Conservation (phyloP, 2,329 filamentous ascomycete genomes). For the Clonostachys sp. region DNA sequence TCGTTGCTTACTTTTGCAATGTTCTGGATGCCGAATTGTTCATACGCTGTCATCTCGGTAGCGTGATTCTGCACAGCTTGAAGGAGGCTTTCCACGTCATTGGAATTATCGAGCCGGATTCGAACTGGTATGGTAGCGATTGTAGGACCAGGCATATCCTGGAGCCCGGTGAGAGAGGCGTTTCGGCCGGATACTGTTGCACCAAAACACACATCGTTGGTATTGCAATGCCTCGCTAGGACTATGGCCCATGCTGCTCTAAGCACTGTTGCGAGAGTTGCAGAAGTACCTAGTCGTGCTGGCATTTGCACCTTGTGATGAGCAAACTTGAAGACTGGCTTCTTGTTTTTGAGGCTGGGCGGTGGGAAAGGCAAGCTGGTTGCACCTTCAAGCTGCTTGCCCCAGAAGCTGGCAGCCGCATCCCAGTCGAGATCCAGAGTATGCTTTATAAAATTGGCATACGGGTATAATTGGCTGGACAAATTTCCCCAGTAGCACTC, state of each 20-base stretch:
- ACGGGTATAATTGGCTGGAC: constrained; percentile 8
- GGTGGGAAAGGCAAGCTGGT: neutral
- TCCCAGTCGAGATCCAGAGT: constrained; percentile 20
- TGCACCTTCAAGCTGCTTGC: neutral
- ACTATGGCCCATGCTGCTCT: constrained; percentile 12
- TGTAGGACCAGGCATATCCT: constrained; percentile 11
- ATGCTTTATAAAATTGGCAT: constrained; percentile 35
- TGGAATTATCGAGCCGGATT: constrained; percentile 2
- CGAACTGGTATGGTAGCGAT: constrained; percentile 13
- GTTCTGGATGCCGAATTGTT: constrained; percentile 11
- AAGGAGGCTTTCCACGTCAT: constrained; percentile 5
- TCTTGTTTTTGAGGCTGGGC: neutral
- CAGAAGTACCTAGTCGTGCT: neutral
- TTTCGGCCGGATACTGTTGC: constrained; percentile 7
- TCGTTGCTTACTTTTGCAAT: constrained; percentile 5
- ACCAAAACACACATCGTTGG: constrained; percentile 6
- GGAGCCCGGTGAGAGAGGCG: constrained; percentile 8
- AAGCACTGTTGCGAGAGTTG: constrained; percentile 6
- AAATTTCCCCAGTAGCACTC: neutral
- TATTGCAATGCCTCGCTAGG: neutral
- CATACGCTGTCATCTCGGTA: constrained; percentile 11
- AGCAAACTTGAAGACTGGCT: neutral
- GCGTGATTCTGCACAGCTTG: constrained; percentile 7
- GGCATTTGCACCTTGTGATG: neutral
- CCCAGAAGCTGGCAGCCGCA: neutral